Conservation (phyloP, 805 yeast genomes). For the Sungouiozyma ichnusensis region DNA sequence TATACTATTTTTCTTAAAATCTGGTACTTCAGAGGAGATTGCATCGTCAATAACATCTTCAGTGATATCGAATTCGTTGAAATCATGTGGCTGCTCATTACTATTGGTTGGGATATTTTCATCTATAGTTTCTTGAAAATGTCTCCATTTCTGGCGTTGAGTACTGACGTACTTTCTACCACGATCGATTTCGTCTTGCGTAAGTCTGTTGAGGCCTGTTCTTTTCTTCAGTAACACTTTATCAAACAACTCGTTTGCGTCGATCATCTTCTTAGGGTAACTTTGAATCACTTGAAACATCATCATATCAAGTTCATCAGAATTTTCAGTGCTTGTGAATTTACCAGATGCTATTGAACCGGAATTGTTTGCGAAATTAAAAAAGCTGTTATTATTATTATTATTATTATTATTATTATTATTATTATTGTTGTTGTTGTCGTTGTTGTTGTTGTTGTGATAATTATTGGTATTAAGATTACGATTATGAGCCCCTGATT, state of each 20-base stretch:
- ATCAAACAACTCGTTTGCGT: conserved; percentile 60
- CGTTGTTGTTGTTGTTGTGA: too few relatives aligned
- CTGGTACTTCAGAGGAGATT: conserved; percentile 32
- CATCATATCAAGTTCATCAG: conserved; percentile 40
- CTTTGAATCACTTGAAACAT: conserved; percentile 80
- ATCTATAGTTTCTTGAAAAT: conserved; percentile 3
- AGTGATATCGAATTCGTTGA: conserved; percentile 6
- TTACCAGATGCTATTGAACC: neutral
- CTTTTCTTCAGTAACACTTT: conserved; percentile 56
- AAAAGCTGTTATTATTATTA: neutral
- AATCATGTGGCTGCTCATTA: neutral
- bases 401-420: neutral
- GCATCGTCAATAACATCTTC: conserved; percentile 25
- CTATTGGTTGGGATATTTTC: neutral
- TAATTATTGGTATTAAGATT: neutral
- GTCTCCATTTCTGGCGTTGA: conserved; percentile 32
- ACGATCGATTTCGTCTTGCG: conserved; percentile 69
- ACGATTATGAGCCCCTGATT: neutral
- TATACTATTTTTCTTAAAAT: conserved; percentile 25
- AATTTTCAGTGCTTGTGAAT: conserved; percentile 1
- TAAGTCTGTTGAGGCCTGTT: conserved; percentile 58
- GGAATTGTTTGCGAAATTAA: conserved; percentile 1
- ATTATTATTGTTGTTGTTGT: neutral
- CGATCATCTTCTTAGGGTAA: conserved; percentile 57
- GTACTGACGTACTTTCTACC: conserved; percentile 69